Base-by-base conservation (phyloP, 768 basidiomycete genomes). In the Sarcomyxa edulis region DNA sequence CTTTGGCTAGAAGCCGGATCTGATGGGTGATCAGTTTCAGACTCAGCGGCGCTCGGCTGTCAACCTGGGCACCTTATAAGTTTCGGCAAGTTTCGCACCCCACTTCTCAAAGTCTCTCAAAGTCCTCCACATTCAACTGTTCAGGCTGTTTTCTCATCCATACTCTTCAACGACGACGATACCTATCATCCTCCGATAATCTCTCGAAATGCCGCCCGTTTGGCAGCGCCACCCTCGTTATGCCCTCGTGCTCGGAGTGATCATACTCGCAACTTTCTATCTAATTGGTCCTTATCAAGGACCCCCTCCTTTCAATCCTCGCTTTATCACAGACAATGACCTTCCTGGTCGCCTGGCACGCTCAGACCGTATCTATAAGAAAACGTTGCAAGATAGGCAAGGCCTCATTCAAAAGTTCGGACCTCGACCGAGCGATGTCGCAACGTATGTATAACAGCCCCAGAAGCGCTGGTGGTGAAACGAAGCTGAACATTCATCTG, bases 381-480 rank as follows among this genome's bases (percentile, higher is more conserved):
- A 66, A 46, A 36, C 62, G 10, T 50, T 76, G 3, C 37, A 43
- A 20, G 56, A 67, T 26, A 58, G 78, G 27, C 57, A 69, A 40
- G 65, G 57, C 18, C 58, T 81, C 39, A 75, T 81, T 49, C 59
- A 63, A 42, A 71, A 64, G 48, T 78, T 71, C 58, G 79, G 78
- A 1, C 74, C 77, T 12, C 62, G 57, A 0, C 53, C 72, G 8
- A 63, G 64, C 29, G 68, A 76, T 30, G 62, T 79, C 21, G 53
- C 40, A 16, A 58, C 72, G 77, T 74, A 42, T 37, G 71, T 59
- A 37, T 12, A n/a, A 23, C 18, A 11, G 15, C 20, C 7, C 7
- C 18, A 18, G 14, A 12, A n/a, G 7, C 22, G 28, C 20, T 33
- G 22, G 19, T 24, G 5, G 22, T 7, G 28, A 10, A 20, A n/a